A percentile compares a stretch with the other conserved stretches of the same genome.
Evolutionary conservation across 2,329 filamentous ascomycete species (phyloP).

Genomic region (Neoscytalidium dimidiatum): DNA sequence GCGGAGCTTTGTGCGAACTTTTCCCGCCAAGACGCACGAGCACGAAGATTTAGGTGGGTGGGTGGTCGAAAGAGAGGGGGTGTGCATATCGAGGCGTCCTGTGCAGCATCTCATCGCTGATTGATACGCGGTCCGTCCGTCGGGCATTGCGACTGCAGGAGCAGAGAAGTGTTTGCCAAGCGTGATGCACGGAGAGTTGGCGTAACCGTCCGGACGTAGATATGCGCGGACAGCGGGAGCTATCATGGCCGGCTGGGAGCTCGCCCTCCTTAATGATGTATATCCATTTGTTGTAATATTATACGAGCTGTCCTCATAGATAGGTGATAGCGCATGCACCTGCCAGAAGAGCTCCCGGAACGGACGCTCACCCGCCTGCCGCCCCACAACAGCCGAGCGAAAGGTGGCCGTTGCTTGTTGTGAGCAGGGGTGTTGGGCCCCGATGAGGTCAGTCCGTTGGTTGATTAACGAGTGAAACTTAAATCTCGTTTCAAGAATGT

Average conservation of each 20-base stretch:
- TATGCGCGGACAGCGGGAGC: too few relatives aligned
- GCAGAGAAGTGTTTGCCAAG: too few relatives aligned
- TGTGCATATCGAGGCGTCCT: not conserved
- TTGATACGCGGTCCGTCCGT: not conserved
- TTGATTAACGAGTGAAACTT: slow-evolving; percentile 1
- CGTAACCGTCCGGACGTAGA: too few relatives aligned
- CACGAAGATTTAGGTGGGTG: not conserved
- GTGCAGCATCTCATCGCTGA: not conserved
- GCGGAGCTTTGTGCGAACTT: slow-evolving; percentile 5
- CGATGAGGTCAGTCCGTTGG: not conserved
- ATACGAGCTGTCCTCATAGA: not conserved
- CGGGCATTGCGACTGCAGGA: too few relatives aligned
- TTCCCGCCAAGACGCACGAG: not conserved
- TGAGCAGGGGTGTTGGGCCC: not conserved
- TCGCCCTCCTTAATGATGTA: too few relatives aligned
- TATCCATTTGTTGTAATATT: not conserved
- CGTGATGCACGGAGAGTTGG: too few relatives aligned
- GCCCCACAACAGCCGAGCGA: not conserved
- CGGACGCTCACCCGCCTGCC: not conserved
- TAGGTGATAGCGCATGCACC: not conserved
- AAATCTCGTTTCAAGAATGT: slow-evolving; percentile 4
- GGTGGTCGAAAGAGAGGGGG: not conserved
- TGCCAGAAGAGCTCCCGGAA: not conserved
- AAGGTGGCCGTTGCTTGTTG: not conserved
- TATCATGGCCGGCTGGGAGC: too few relatives aligned